Base-by-base conservation (phyloP, 1,139 yeast species). In the Lodderomyces jiufengensis region DNA sequence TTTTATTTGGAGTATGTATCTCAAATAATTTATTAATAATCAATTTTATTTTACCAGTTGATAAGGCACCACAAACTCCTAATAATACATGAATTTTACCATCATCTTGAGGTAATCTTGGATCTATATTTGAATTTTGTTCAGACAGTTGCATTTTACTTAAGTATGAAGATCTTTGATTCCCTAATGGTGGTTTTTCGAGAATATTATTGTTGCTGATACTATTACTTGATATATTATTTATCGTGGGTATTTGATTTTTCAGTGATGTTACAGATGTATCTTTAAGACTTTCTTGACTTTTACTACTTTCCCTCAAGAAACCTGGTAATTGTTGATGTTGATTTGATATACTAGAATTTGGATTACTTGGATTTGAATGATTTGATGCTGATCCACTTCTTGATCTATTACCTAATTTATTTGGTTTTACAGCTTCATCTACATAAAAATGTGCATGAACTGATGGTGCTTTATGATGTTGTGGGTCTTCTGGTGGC, bases 21-120 rank as follows among this genome's bases (percentile, higher is more conserved):
- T 86, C 94, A 47, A 81, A 84, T 39, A 88, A 67, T 60, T 85
- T 87, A 50, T 72, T 66, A 29, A 87, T 82, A 44, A 88, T 86
- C 33, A 76, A 65, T 47, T 84, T 80, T 34, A 88, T 76, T 59
- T 88, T 86, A 41, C 76, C 71, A 4, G 88, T 82, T 4, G 95
- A 82, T 34, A 85, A 68, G 0, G 95, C 87, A 2, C 97, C 97
- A 48, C 96, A 87, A 1, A 88, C 95, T 3, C 95, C 97, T 40
- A 90, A 68, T 40, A 90, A 66, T 14, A 90, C 78, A 61, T 90
- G 97, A 40, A 85, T 62, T 54, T 85, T 88, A 6, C 95, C 95
- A 57, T 90, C 97, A 56, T 88, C 90, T 54, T 84, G 87, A 1
- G 95, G 95, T 47, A 88, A 65, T 30, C 95, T 69, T 2, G 95